Conservation (phyloP, 805 yeast genomes). For the Isabelozyma heimii region DNA sequence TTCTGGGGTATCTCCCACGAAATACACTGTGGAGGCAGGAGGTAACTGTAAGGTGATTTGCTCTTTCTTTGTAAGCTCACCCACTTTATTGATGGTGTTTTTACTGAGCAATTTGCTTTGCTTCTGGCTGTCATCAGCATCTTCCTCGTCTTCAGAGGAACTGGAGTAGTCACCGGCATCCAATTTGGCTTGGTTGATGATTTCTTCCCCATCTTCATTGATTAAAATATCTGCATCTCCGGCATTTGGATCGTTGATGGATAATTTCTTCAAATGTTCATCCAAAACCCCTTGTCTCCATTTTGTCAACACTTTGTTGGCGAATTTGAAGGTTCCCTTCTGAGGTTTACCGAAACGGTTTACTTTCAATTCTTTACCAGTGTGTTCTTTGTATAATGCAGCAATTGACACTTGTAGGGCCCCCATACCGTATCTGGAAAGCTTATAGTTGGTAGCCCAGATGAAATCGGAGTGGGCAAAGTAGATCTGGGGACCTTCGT, state of each 20-base stretch:
- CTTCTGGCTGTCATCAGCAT: conserved; percentile 4
- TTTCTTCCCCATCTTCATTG: conserved; percentile 43
- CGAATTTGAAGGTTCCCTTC: conserved; percentile 79
- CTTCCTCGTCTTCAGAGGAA: conserved; percentile 22
- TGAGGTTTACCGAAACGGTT: conserved; percentile 90
- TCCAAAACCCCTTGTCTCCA: conserved; percentile 82
- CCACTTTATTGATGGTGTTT: conserved; percentile 16
- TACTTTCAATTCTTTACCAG: conserved; percentile 76
- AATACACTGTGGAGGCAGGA: conserved; percentile 82
- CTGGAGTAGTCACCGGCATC: conserved; percentile 31
- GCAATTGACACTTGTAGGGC: conserved; percentile 87
- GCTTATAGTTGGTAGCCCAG: conserved; percentile 86
- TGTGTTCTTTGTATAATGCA: conserved; percentile 78
- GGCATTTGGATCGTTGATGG: conserved; percentile 42
- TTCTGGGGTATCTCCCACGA: conserved; percentile 90
- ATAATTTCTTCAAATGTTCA: conserved; percentile 61
- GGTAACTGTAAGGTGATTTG: conserved; percentile 58
- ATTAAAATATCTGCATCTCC: conserved; percentile 40
- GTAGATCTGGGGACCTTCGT: conserved; percentile 78
- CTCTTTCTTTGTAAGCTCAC: conserved; percentile 42
- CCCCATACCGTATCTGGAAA: conserved; percentile 91
- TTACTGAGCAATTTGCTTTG: conserved; percentile 2
- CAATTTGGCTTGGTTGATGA: conserved; percentile 41
- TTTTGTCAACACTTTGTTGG: conserved; percentile 67
- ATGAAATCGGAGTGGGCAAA: conserved; percentile 91